Conservation (phyloP, 176 grass and related monocot genomes). For the Cenchrus americanus region DNA sequence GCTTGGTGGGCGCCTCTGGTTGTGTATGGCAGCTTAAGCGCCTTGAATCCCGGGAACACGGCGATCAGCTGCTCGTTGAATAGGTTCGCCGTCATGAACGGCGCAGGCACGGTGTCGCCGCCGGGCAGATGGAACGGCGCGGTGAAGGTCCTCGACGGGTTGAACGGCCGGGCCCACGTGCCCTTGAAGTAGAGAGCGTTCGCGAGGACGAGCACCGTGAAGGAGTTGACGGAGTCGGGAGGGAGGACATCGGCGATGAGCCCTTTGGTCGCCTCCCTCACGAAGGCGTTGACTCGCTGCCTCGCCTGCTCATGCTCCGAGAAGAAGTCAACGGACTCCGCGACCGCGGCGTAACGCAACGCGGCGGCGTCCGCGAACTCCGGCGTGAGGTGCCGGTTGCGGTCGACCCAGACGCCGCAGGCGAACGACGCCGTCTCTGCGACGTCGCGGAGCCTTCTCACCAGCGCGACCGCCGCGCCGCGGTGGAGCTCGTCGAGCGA, state of each 20-base stretch:
- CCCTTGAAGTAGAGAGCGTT: conserved; percentile 44
- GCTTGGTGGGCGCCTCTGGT: neutral
- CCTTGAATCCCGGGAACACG: too few relatives aligned
- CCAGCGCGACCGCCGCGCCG: neutral
- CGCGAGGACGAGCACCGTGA: conserved; percentile 24
- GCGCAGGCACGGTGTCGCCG: neutral
- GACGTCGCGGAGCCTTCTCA: neutral
- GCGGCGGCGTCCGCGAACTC: neutral
- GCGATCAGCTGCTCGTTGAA: neutral
- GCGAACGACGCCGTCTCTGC: conserved; percentile 27
- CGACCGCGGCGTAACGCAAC: conserved; percentile 18
- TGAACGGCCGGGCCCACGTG: neutral
- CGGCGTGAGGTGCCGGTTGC: neutral
- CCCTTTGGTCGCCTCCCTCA: neutral
- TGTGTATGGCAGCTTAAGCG: conserved; percentile 10
- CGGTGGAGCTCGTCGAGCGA: conserved; percentile 15
- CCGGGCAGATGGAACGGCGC: conserved; percentile 3
- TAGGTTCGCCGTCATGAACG: conserved; percentile 12
- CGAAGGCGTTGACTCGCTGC: conserved; percentile 2
- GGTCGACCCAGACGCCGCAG: conserved; percentile 42
- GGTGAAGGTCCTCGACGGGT: neutral
- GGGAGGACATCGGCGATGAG: conserved; percentile 33
- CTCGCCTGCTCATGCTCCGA: neutral
- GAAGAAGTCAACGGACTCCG: conserved; percentile 6
- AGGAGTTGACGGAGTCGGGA: neutral